These are phyloP conservation scores for Venturia carpophila DNA, from an alignment of 2,329 filamentous ascomycete genomes.

Conservation along the genomic window DNA sequence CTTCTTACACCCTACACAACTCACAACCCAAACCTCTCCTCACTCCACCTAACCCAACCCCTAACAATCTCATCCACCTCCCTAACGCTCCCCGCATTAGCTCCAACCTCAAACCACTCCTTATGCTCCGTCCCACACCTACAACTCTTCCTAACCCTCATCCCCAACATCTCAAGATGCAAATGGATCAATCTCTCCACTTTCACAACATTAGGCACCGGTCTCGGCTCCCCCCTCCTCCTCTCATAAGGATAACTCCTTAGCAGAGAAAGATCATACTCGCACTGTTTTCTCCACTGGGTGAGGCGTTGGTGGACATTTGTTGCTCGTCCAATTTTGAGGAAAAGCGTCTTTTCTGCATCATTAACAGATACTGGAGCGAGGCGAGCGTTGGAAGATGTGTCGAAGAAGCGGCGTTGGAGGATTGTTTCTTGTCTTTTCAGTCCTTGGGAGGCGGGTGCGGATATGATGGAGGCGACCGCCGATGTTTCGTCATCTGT, in stretches of 20 bases:
- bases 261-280: constrained; percentile 77
- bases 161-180: constrained; percentile 61
- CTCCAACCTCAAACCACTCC: constrained; percentile 92
- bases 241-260: constrained; percentile 80
- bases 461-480: constrained; percentile 32
- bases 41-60: constrained; percentile 81
- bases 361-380: neutral
- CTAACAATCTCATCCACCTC: constrained; percentile 65
- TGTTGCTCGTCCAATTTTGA: constrained; percentile 59
- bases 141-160: constrained; percentile 57
- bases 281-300: constrained; percentile 90
- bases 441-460: constrained; percentile 37
- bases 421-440: constrained; percentile 21
- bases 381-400: constrained; percentile 11
- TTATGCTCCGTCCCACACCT: constrained; percentile 76
- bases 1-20: neutral
- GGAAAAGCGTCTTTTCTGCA: constrained; percentile 20
- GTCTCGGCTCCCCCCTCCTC: constrained; percentile 33
- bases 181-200: constrained; percentile 80
- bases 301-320: constrained; percentile 89
- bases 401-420: constrained; percentile 15
- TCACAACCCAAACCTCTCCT: constrained; percentile 30
- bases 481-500: constrained; percentile 43
- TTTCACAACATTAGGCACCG: constrained; percentile 76
- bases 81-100: constrained; percentile 60